Evolutionary conservation across 257 asterid species (phyloP), one percentile per base, ranked within the genome.

Genomic region (Jaltomata sinuosa): DNA sequence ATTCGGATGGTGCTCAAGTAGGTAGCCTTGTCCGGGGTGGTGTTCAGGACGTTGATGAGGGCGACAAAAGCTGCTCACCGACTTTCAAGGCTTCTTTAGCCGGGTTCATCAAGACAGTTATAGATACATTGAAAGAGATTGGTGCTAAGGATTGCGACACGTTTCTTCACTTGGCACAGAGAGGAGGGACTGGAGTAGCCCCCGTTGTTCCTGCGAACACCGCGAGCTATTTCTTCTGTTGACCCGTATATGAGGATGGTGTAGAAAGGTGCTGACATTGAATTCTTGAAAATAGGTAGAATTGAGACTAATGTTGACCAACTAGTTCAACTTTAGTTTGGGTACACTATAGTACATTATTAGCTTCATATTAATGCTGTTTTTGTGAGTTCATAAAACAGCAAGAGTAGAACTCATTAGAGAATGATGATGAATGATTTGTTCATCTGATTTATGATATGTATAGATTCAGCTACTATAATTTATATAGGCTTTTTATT

Each of bases 1-100:
- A 94, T 87, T 16, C 89, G 80, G 94, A 94, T 3, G 99, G 99
- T 62, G 98, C 97, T 82, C 97, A 89, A 88, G 98, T 95, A 57
- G 98, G 99, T 7, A 91, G 97, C 85, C 91, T 94, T 49, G 95
- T 88, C 53, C 91, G 88, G 83, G 98, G 99, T 6, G 97, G 97
- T 1, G 94, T 92, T 61, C 97, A 93, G 82, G 98, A 94, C 57
- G 94, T 93, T 3, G 97, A 92, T 36, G 96, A 92, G 78, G 93
- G 92, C 9, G 91, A 88, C 84, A 90, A 87, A 85, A 91, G 93
- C 87, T 93, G 97, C 87, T 96, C 99, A 16, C 88, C 81, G 32
- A 82, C 82, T 5, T 93, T 96, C 74, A 92, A 85, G 90, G 14
- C 50, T 54, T 64, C 67, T 6, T 81, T 92, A 88, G 90, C 91